Conservation (phyloP, 108 stramenopile species). For the Pseudonitzschia delicatissima region DNA sequence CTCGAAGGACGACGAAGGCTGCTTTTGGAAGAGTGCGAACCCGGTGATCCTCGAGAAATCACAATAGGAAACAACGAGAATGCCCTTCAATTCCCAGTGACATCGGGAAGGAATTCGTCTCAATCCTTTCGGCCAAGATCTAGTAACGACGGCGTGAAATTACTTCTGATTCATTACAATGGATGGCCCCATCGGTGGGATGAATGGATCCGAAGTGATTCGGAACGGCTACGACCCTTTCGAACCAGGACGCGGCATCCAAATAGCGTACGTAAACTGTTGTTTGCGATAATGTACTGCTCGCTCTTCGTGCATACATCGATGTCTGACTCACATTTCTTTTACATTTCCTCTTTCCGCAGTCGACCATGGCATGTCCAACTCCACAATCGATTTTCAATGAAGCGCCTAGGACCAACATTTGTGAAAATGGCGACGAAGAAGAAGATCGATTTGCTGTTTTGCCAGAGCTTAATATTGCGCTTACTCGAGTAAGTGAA, state of each 20-base stretch:
- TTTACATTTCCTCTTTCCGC: slow-evolving; percentile 1
- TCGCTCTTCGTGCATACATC: too few relatives aligned
- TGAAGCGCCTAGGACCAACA: slow-evolving; percentile 66
- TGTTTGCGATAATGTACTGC: neutral
- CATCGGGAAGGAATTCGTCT: neutral
- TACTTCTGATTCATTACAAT: slow-evolving; percentile 93
- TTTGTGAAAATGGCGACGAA: slow-evolving; percentile 51
- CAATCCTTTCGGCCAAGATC: slow-evolving; percentile 24
- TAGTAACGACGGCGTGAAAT: slow-evolving; percentile 68
- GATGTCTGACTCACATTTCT: too few relatives aligned
- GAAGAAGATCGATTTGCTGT: slow-evolving; percentile 50
- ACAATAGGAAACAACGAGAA: neutral
- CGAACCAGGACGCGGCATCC: slow-evolving; percentile 80
- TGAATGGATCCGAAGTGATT: slow-evolving; percentile 92
- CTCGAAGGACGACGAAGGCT: slow-evolving; percentile 70
- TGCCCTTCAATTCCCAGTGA: too few relatives aligned
- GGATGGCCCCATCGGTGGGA: slow-evolving; percentile 99
- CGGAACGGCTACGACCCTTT: slow-evolving; percentile 84
- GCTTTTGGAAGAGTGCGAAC: slow-evolving; percentile 64
- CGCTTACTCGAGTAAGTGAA: slow-evolving; percentile 46
- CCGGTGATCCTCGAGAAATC: slow-evolving; percentile 27
- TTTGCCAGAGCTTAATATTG: slow-evolving; percentile 63
- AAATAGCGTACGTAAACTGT: slow-evolving; percentile 18
- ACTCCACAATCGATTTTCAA: slow-evolving; percentile 68
- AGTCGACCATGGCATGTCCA: slow-evolving; percentile 46